Percentiles rank a stretch among this genome's conserved stretches.
phyloP scores from a whole-genome alignment of 2,329 filamentous ascomycete genomes.

The Aspergillus sp. region DNA sequence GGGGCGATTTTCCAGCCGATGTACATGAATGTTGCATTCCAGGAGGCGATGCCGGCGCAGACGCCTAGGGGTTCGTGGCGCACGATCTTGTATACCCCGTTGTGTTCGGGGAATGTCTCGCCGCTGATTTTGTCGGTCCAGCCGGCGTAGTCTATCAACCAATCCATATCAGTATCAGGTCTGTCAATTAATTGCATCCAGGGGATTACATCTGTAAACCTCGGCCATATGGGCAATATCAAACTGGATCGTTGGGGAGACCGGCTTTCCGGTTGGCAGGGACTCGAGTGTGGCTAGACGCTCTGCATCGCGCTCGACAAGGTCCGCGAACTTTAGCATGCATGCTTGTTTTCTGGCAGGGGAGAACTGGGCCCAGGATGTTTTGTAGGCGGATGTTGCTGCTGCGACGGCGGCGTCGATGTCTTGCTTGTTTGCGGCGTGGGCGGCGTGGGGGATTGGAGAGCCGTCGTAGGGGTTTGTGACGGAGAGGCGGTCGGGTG shows the following conservation, averaged over 20 bases:
- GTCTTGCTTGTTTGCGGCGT: constrained; percentile 48
- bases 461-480: constrained; percentile 41
- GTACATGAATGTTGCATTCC: constrained; percentile 43
- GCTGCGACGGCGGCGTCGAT: constrained; percentile 45
- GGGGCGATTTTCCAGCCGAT: constrained; percentile 44
- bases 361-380: constrained; percentile 5
- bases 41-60: constrained; percentile 38
- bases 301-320: constrained; percentile 10
- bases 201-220: constrained; percentile 6
- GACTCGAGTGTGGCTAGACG: constrained; percentile 2
- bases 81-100: constrained; percentile 11
- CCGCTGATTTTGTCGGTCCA: constrained; percentile 11
- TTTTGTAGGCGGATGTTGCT: constrained; percentile 43
- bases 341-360: constrained; percentile 4
- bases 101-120: constrained; percentile 8
- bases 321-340: constrained; percentile 14
- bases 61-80: constrained; percentile 24
- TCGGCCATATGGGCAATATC: constrained; percentile 6
- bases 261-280: constrained; percentile 5
- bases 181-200: not conserved
- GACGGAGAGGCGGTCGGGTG: constrained; percentile 47
- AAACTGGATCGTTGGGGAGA: constrained; percentile 1
- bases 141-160: not conserved
- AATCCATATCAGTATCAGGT: not conserved
- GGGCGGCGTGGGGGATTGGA: constrained; percentile 39